Evolutionary conservation across 192 early-diverging fungal genomes (phyloP), one percentile per base, ranked within the genome.

Genomic region (Ambispora gerdemannii): DNA sequence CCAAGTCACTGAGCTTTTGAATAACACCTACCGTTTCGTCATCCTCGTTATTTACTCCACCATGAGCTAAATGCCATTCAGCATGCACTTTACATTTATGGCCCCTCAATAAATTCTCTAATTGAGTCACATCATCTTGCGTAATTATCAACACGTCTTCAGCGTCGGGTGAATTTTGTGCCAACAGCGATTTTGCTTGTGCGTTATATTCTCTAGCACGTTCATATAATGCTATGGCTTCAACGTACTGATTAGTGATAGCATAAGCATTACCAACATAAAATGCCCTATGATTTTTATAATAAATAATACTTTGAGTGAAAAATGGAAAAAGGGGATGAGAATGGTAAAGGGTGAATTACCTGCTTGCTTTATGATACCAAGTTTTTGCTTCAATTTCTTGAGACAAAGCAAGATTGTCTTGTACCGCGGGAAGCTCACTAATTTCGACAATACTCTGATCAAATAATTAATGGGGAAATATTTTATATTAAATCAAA

Each of bases 301-400:
- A n/a, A n/a, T n/a, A n/a, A n/a, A n/a, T n/a, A n/a, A n/a, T n/a
- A n/a, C n/a, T n/a, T n/a, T n/a, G n/a, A n/a, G n/a, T n/a, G n/a
- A n/a, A 43, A 43, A 43, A 10, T 38, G 51, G 34, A 30, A 34
- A 22, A 50, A 50, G 8, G 25, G 51, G 13, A 35, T 49, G 28
- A 43, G n/a, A 31, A 15, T 10, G 32, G 50, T 20, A 10, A 49
- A 28, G 35, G 53, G 17, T 8, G 11, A 35, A 33, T 64, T 78
- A 89, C 82, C 86, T 77, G 66, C 80, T 78, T n/a, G 85, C 84
- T 32, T 87, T 86, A 68, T 76, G 83, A 55, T 80, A 86, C 32
- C 72, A 63, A 7, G 80, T 50, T 50, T 84, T 78, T 60, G 75
- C 76, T 22, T 82, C 76, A 8, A 89, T 72, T 36, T 85, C 80